A percentile compares a stretch with the other conserved stretches of the same genome.
phyloP scores from a whole-genome alignment of 768 basidiomycete genomes.

The Tricholoma sp. region DNA sequence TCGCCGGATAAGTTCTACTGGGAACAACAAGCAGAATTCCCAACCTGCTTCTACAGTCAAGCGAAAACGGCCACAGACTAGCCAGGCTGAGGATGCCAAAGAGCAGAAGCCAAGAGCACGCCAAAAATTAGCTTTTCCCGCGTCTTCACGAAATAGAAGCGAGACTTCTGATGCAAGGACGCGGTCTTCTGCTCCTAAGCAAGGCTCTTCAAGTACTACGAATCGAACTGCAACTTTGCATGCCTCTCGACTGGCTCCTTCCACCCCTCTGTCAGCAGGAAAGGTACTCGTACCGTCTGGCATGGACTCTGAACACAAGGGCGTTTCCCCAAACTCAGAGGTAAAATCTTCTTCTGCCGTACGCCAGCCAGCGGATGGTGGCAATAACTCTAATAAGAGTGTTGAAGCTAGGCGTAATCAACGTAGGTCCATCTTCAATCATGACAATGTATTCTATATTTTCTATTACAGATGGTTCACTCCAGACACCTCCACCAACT shows the following conservation, averaged over 20 bases:
- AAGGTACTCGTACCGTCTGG: not conserved
- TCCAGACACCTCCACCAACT: conserved; percentile 3
- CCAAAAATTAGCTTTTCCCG: conserved; percentile 5
- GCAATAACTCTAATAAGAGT: not conserved
- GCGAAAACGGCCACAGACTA: conserved; percentile 11
- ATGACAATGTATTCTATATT: not conserved
- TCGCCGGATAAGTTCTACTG: conserved; percentile 8
- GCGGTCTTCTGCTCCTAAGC: not conserved
- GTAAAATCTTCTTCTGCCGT: not conserved
- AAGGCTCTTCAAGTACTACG: not conserved
- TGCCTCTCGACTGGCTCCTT: not conserved
- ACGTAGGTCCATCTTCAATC: not conserved
- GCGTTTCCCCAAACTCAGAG: not conserved
- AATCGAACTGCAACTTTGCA: conserved; percentile 1
- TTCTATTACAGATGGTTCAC: not conserved
- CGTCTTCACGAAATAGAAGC: not conserved
- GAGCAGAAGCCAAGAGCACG: conserved; percentile 9
- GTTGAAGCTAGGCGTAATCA: not conserved
- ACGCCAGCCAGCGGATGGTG: not conserved
- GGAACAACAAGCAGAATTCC: conserved; percentile 3
- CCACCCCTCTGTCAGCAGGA: conserved; percentile 4
- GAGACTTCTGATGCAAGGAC: not conserved
- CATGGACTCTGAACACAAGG: not conserved
- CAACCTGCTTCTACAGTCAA: conserved; percentile 1
- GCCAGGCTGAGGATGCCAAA: conserved; percentile 4